Percentiles rank a stretch among this genome's conserved stretches.
phyloP scores from a whole-genome alignment of 257 asterid genomes.

The Nicotiana tabacum region DNA sequence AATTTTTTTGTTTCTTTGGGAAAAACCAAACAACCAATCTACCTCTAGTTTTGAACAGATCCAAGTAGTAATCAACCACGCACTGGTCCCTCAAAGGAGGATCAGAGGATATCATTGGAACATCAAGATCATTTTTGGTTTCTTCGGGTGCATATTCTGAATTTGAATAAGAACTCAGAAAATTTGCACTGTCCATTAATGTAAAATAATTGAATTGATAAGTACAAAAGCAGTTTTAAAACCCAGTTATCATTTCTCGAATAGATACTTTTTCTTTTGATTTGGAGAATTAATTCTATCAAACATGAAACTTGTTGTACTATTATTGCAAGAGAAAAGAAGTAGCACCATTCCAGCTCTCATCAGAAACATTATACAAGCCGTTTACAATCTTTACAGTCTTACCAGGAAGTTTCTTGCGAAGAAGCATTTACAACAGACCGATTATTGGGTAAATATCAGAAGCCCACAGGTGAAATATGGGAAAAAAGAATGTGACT shows the following conservation, averaged over 20 bases:
- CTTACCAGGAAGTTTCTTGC: not conserved
- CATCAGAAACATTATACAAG: slow-evolving; percentile 1
- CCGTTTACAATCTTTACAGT: not conserved
- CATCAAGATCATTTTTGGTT: too few relatives aligned
- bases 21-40: too few relatives aligned
- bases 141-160: too few relatives aligned
- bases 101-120: too few relatives aligned
- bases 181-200: too few relatives aligned
- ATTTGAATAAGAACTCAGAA: too few relatives aligned
- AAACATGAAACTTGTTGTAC: not conserved
- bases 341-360: not conserved
- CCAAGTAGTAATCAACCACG: too few relatives aligned
- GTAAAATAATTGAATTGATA: not conserved
- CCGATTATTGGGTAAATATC: not conserved
- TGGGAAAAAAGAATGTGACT: not conserved
- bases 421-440: not conserved
- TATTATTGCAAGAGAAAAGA: not conserved
- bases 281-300: not conserved
- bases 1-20: too few relatives aligned
- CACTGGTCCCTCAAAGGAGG: too few relatives aligned
- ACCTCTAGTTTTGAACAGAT: too few relatives aligned
- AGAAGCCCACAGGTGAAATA: slow-evolving; percentile 5
- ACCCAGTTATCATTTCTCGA: not conserved
- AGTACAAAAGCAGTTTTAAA: not conserved
- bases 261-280: not conserved